Percentiles rank a stretch among this genome's conserved stretches.
These are phyloP conservation scores for Castanea crenata DNA, from an alignment of 306 rosid genomes.

Conservation along the genomic window DNA sequence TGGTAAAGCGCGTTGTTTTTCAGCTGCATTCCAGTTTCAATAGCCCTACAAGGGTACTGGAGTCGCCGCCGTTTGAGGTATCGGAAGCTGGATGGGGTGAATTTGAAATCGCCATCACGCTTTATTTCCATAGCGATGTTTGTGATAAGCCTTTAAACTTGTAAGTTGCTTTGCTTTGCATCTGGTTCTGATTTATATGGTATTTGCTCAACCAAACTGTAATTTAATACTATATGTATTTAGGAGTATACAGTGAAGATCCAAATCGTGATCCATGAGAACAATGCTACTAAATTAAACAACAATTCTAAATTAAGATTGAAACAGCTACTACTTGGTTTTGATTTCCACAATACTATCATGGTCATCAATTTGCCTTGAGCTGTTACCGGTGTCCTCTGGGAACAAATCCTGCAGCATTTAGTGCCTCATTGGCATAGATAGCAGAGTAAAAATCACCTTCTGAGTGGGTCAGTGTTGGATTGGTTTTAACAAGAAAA, in stretches of 20 bases:
- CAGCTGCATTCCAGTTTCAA: slow-evolving; percentile 87
- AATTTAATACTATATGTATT: slow-evolving; percentile 19
- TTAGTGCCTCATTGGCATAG: neutral
- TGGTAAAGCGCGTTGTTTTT: slow-evolving; percentile 66
- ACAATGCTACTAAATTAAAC: neutral
- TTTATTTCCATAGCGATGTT: slow-evolving; percentile 66
- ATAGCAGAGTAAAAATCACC: neutral
- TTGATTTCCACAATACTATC: neutral
- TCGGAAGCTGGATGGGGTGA: slow-evolving; percentile 91
- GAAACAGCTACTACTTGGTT: neutral
- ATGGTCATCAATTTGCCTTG: neutral
- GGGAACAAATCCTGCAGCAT: neutral
- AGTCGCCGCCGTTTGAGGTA: slow-evolving; percentile 75
- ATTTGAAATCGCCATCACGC: slow-evolving; percentile 70
- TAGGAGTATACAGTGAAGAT: slow-evolving; percentile 9
- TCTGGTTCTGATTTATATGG: slow-evolving; percentile 25
- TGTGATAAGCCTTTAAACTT: slow-evolving; percentile 74
- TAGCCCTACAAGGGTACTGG: slow-evolving; percentile 68
- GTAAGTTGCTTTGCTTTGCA: slow-evolving; percentile 45
- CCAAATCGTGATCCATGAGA: neutral
- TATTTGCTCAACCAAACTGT: neutral
- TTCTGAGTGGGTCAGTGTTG: neutral
- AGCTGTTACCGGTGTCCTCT: neutral
- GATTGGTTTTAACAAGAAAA: neutral
- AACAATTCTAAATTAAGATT: neutral